Percentiles rank a stretch among this genome's conserved stretches.
Evolutionary conservation across 768 basidiomycete species (phyloP).

Genomic region (Erythrobasidium yunnanense): DNA sequence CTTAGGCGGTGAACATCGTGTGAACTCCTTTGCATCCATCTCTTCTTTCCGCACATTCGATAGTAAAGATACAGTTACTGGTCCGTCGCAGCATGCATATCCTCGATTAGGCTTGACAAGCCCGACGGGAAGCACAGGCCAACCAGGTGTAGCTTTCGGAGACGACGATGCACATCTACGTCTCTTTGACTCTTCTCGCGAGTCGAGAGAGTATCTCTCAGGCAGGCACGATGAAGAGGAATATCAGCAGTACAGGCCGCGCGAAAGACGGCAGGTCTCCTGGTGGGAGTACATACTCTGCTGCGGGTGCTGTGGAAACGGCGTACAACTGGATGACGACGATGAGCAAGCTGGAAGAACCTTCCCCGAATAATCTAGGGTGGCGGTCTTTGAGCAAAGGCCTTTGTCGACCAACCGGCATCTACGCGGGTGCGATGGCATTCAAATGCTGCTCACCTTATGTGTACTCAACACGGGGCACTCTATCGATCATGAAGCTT

Average conservation of each 20-base stretch:
- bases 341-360: slow-evolving; percentile 21
- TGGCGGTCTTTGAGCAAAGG: background rate
- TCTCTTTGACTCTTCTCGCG: background rate
- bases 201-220: background rate
- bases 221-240: background rate
- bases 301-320: slow-evolving; percentile 12
- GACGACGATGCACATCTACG: background rate
- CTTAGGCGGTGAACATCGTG: background rate
- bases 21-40: background rate
- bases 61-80: background rate
- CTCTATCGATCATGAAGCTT: no score
- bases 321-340: background rate
- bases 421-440: no score
- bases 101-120: background rate
- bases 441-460: no score
- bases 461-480: no score
- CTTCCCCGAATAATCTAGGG: slow-evolving; percentile 4
- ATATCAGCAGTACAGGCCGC: background rate
- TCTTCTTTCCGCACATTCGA: background rate
- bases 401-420: no score
- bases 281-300: slow-evolving; percentile 16
- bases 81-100: background rate
- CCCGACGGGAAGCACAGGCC: background rate
- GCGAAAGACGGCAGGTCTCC: background rate
- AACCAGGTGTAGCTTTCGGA: background rate